These are phyloP conservation scores for Clitopilus passeckerianus DNA, from an alignment of 768 basidiomycete species.

Conservation along the genomic window DNA sequence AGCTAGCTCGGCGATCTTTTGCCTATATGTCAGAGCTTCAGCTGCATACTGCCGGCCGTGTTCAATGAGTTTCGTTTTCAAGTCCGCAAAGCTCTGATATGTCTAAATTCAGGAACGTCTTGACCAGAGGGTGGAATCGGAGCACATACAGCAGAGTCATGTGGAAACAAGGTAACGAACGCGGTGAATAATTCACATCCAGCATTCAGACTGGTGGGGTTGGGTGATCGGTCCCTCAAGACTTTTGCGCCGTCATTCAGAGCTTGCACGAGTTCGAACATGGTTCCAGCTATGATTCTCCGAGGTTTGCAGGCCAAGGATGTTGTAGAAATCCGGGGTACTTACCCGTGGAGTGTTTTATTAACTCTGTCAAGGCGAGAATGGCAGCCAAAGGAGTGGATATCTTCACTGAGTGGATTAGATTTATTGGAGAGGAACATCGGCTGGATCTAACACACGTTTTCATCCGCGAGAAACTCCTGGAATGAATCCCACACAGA, in stretches of 20 bases:
- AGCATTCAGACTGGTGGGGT: slow-evolving; percentile 82
- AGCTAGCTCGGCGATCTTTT: slow-evolving; percentile 85
- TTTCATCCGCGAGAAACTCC: slow-evolving; percentile 54
- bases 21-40: slow-evolving; percentile 80
- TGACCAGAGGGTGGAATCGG: slow-evolving; percentile 8
- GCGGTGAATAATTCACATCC: slow-evolving; percentile 89
- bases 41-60: slow-evolving; percentile 76
- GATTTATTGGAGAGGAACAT: background rate
- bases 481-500: slow-evolving; percentile 50
- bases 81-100: slow-evolving; percentile 70
- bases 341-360: slow-evolving; percentile 74
- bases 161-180: slow-evolving; percentile 81
- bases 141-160: slow-evolving; percentile 68
- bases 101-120: slow-evolving; percentile 6
- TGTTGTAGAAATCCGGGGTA: slow-evolving; percentile 3
- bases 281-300: slow-evolving; percentile 65
- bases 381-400: slow-evolving; percentile 88
- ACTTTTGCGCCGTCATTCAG: slow-evolving; percentile 70
- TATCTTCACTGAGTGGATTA: slow-evolving; percentile 38
- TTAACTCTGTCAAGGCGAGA: slow-evolving; percentile 74
- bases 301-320: background rate
- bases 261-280: slow-evolving; percentile 87
- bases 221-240: slow-evolving; percentile 58
- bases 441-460: slow-evolving; percentile 38
- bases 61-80: slow-evolving; percentile 77